Conservation (phyloP, 176 grass and related monocot genomes). For the Typha latifolia region DNA sequence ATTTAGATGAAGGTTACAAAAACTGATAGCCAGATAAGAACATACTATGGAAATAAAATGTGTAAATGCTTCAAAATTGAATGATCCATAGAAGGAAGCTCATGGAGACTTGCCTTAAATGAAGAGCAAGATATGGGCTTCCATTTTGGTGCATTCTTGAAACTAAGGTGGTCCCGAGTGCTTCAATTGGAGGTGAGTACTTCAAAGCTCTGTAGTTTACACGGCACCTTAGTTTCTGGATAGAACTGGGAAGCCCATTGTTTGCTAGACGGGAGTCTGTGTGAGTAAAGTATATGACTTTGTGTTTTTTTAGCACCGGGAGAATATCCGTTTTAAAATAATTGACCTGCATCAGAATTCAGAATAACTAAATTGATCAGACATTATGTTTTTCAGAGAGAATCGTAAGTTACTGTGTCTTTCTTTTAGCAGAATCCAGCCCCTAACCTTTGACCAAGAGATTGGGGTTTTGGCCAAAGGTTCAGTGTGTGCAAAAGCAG, state of each 20-base stretch:
- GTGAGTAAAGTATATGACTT: slow-evolving; percentile 96
- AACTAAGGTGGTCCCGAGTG: slow-evolving; percentile 71
- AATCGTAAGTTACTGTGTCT: neutral
- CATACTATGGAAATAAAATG: too few species aligned
- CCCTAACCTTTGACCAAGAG: slow-evolving; percentile 96
- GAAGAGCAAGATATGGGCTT: slow-evolving; percentile 87
- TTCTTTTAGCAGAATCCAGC: neutral
- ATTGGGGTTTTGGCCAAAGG: slow-evolving; percentile 80
- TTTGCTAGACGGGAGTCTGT: slow-evolving; percentile 97
- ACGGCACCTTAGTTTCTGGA: slow-evolving; percentile 89
- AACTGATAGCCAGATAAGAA: too few species aligned
- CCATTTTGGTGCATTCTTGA: slow-evolving; percentile 65
- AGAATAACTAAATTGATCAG: slow-evolving; percentile 11
- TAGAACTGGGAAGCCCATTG: slow-evolving; percentile 83
- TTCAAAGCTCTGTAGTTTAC: slow-evolving; percentile 89
- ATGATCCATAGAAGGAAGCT: neutral
- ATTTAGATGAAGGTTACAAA: too few species aligned
- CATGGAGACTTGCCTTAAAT: slow-evolving; percentile 74
- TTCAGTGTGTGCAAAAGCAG: slow-evolving; percentile 52
- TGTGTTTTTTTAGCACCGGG: slow-evolving; percentile 74
- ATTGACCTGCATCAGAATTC: slow-evolving; percentile 47
- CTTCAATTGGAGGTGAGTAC: slow-evolving; percentile 82
- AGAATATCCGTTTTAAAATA: slow-evolving; percentile 96
- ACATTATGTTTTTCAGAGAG: neutral
- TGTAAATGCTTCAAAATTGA: too few species aligned